Base-by-base conservation (phyloP, 495 filamentous ascomycete species). In the Xylaria intraflava region DNA sequence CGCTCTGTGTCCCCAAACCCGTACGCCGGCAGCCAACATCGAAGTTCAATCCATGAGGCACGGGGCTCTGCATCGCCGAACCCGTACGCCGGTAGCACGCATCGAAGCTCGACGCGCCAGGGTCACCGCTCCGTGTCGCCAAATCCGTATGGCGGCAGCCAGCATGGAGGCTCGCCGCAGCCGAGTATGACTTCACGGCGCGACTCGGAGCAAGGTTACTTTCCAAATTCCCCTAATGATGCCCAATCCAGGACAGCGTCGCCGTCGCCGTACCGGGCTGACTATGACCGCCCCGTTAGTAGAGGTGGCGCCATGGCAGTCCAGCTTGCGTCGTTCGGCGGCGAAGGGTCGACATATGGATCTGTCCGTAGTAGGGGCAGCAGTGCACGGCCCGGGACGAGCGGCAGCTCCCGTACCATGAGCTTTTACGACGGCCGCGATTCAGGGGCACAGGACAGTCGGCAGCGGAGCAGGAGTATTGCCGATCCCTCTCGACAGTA, bases 391-490 rank as follows among this genome's bases (percentile, higher is more conserved):
- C 69, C 69, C 0, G 67, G 61, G 7, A 69, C 65, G 9, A 70
- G 72, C 40, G 51, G 54, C 20, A 65, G 66, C 16, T 69, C 68
- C 9, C 63, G 68, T 1, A 68, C 80, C 6, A 80, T 81, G 72
- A 77, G 74, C 36, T 80, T 86, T 62, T 89, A 89, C 62, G 83
- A 81, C 33, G 78, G 75, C 17, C 60, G 69, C 27, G 71, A 72
- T 19, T 67, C 61, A 52, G 74, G 65, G 49, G 59, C 63, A 33
- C 59, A 79, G 39, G 69, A 74, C 16, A 70, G 77, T 22, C 72
- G 85, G 56, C 81, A 78, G 48, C 76, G 92, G 57, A 95, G 90
- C 65, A 86, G 88, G 74, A 95, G 91, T 58, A 75, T 89, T 54
- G 89, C 84, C 30, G 83, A 85, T 63, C 80, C 76, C 27, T 75